Evolutionary conservation across 495 filamentous ascomycete genomes (phyloP), one percentile per base, ranked within the genome.

Genomic region (Podospora australis): DNA sequence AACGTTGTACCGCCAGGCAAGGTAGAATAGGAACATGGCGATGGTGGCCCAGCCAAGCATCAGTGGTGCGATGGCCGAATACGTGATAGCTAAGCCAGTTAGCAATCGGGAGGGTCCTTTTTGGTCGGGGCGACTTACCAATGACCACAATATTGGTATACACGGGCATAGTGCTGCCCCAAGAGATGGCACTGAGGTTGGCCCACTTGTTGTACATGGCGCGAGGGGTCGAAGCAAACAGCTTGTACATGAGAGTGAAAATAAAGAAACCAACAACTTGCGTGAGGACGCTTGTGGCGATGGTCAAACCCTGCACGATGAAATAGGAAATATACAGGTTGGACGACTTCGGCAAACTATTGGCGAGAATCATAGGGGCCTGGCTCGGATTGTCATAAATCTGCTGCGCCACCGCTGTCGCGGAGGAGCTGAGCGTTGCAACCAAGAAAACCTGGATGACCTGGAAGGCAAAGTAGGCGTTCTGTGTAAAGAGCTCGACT

Each of bases 311-410:
- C 66, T 96, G 90, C 22, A 98, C 75, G 56, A 96, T 83, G 60
- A 98, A 91, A 70, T 95, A 98, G 0, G 86, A 84, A 43, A 97
- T 84, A 69, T 95, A 98, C 67, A 98, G 90, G 69, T 94, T 96
- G 54, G 89, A 90, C 2, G 87, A 79, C 44, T 73, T 80, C 7
- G 92, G 92, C 9, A 97, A 68, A 48, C 86, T 84, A 13, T 70
- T 55, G 11, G 92, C 83, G 9, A 98, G 77, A 44, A 96, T 68
- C 5, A 47, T 69, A 0, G 87, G 70, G 21, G 77, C 82, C 6
- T 58, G 63, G 3, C 60, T 53, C 6, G 92, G 94, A 3, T 87
- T 52, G 0, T 80, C 22, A 34, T 78, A 71, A 53, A 97, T 90
- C 20, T 74, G 38, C n/a, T 64, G 53, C 39, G 79, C 80, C 25